Base-by-base conservation (phyloP, 2,329 filamentous ascomycete genomes). In the Cryphonectria parasitica region DNA sequence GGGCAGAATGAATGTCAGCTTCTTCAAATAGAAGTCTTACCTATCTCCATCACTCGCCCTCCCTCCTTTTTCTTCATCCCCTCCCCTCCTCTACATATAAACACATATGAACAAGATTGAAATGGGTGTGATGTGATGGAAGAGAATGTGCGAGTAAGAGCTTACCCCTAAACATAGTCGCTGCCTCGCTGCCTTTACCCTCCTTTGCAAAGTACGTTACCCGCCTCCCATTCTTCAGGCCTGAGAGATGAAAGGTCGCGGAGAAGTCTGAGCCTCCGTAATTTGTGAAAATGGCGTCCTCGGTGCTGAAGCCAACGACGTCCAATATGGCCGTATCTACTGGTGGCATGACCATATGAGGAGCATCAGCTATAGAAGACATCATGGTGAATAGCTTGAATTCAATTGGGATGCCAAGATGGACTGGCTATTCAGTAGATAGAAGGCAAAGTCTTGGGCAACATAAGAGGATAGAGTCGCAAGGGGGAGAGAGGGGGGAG, bases 141-240 rank as follows among this genome's bases (percentile, higher is more conserved):
- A 45, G 19, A 45, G 19, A n/a, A n/a, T n/a, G n/a, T n/a, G n/a
- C n/a, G 22, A n/a, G 22, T 3, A 8, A n/a, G 22, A 49, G 8
- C 22, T 25, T 64, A 64, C 90, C 91, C 80, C 83, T 82, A 77
- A 95, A 94, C 92, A 95, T 95, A 49, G 85, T 74, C 63, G 88
- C 86, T 0, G 91, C 87, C 25, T 87, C 85, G 2, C 81, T 77
- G 0, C 90, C 91, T 5, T 79, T 80, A 0, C 89, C 90, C 0
- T 86, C 92, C 80, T 95, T 95, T 79, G 95, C 87, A 78, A 95
- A 95, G 76, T 87, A 94, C 28, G 70, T 71, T n/a, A 73, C 68
- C 19, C 71, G 70, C 56, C 72, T 61, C 34, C 71, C 75, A 1
- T 76, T 71, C 22, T 74, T 76, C 28, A 68, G 71, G 34, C 74